Base-by-base conservation (phyloP, 805 yeast genomes). In the Lachancea fermentati region DNA sequence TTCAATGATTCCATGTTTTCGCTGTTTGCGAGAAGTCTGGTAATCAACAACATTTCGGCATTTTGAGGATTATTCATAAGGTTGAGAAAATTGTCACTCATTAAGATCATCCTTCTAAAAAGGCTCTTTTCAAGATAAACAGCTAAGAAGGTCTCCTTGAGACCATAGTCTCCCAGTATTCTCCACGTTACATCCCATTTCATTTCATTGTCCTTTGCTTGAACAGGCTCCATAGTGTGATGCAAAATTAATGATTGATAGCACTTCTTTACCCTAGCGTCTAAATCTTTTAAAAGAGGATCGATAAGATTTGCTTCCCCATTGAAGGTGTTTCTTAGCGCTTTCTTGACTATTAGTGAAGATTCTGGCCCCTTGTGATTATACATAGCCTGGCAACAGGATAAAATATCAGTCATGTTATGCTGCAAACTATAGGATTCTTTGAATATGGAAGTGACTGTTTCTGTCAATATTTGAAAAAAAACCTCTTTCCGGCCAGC, bases 301-400 rank as follows among this genome's bases (percentile, higher is more conserved):
- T 52, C 54, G 28, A 47, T 38, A 8, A 49, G 19, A 25, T 39
- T 46, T 5, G 50, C 19, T 13, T 46, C 30, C 2, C 56, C 56
- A 9, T 48, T 52, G 5, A 51, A 18, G 8, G 28, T 17, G 16
- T 15, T 17, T 25, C 24, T 15, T 19, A 35, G n/a, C 13, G 36
- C 25, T n/a, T 13, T 13, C 16, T 35, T 40, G 17, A 40, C 14
- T 11, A 35, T 14, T 19, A 12, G 11, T n/a, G 26, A 30, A n/a
- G 32, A 33, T 12, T 12, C 7, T 6, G 32, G 34, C 11, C 34
- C 37, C 12, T 29, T 22, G 18, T 32, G 19, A n/a, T 13, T 19
- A 19, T 34, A 34, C 8, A 38, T 15, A 2, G 38, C 33, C 5
- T 11, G n/a, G 18, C 37, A 24, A 19, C 2, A 38, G 17, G 28